Evolutionary conservation across 176 grass and related monocot species (phyloP).

Genomic region (Musa acuminata): DNA sequence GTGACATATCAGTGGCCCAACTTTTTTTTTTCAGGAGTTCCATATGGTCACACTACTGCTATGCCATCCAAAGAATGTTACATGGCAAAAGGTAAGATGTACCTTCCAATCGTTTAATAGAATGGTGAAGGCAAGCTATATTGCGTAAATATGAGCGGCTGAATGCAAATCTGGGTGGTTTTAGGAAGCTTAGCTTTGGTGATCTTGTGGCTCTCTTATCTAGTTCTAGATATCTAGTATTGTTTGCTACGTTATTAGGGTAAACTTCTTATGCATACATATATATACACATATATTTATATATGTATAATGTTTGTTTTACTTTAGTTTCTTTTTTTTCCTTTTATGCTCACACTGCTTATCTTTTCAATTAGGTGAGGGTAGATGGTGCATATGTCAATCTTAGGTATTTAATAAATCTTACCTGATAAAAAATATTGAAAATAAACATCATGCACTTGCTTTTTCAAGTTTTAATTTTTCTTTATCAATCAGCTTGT

Average conservation of each 20-base stretch:
- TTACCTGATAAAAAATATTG: no score
- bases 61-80: slow-evolving; percentile 78
- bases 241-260: neutral
- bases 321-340: no score
- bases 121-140: slow-evolving; percentile 16
- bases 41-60: slow-evolving; percentile 60
- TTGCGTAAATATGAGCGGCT: neutral
- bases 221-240: neutral
- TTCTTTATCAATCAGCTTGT: no score
- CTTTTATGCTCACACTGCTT: no score
- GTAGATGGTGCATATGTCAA: no score
- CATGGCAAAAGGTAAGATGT: slow-evolving; percentile 92
- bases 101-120: slow-evolving; percentile 20
- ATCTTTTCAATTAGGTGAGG: no score
- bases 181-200: neutral
- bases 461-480: no score
- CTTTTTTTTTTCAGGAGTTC: slow-evolving; percentile 96
- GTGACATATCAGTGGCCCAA: slow-evolving; percentile 42
- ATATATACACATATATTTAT: no score
- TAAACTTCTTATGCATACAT: no score
- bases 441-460: no score
- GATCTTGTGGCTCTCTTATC: neutral
- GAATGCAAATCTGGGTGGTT: slow-evolving; percentile 4
- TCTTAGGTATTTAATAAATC: no score
- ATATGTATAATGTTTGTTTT: no score